Conservation (phyloP, 495 filamentous ascomycete species). For the Penicillium mononematosum region DNA sequence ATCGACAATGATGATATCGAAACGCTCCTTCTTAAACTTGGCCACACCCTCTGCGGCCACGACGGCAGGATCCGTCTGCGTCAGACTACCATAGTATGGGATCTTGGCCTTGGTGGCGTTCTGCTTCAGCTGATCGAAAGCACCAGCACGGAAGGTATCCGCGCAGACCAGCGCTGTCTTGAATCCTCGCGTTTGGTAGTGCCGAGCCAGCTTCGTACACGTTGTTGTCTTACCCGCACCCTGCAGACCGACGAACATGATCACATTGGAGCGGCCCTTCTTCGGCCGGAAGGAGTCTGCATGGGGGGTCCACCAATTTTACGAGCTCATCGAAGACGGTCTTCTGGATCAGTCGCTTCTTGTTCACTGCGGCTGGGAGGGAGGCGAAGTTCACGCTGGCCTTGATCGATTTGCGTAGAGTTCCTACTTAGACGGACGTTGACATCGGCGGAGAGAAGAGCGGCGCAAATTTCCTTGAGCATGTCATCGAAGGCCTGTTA, state of each 20-base stretch:
- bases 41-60: constrained; percentile 94
- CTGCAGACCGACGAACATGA: constrained; percentile 99
- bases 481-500: constrained; percentile 90
- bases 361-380: constrained; percentile 83
- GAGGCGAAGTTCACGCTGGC: constrained; percentile 89
- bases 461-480: constrained; percentile 95
- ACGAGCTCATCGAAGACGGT: constrained; percentile 97
- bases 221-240: constrained; percentile 97
- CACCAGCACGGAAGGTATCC: constrained; percentile 97
- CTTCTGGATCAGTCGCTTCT: constrained; percentile 97
- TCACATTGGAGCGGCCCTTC: constrained; percentile 93
- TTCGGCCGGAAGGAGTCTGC: constrained; percentile 94
- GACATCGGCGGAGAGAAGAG: constrained; percentile 92
- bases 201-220: constrained; percentile 93
- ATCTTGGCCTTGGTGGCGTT: constrained; percentile 99
- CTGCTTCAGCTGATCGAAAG: constrained; percentile 98
- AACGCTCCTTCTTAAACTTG: constrained; percentile 98
- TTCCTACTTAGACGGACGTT: constrained; percentile 92
- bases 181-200: constrained; percentile 94
- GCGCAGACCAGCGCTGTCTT: constrained; percentile 93
- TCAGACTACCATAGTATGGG: constrained; percentile 94
- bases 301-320: constrained; percentile 88
- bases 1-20: constrained; percentile 98
- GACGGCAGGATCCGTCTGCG: constrained; percentile 90
- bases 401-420: constrained; percentile 91